Evolutionary conservation across 169 alveolate species (phyloP).

Genomic region (Hepatocystis sp.): DNA sequence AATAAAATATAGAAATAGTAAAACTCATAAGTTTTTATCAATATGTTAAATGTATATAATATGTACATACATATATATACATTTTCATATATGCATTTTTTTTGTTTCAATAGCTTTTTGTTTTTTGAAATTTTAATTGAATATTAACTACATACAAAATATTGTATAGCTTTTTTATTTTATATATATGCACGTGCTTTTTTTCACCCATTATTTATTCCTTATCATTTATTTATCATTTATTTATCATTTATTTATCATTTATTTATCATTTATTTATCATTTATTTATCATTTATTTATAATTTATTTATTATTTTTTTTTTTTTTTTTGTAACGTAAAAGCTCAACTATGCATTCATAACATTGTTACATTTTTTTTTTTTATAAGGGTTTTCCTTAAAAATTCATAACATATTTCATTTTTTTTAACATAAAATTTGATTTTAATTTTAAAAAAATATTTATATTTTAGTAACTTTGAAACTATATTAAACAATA

Average conservation of each 20-base stretch:
- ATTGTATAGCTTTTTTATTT: not conserved
- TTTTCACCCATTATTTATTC: not conserved
- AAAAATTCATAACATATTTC: not conserved
- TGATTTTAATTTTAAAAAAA: not conserved
- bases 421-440: constrained; percentile 12
- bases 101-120: not conserved
- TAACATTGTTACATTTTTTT: constrained; percentile 8
- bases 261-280: not conserved
- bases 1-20: no score
- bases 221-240: not conserved
- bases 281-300: constrained; percentile 8
- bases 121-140: constrained; percentile 2
- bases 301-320: no score
- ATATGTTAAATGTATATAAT: not conserved
- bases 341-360: constrained; percentile 14
- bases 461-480: no score
- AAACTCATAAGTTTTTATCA: no score
- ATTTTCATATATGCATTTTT: constrained; percentile 3
- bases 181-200: constrained; percentile 7
- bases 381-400: not conserved
- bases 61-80: constrained; percentile 10
- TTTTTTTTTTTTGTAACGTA: constrained; percentile 22
- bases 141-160: not conserved
- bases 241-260: not conserved
- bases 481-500: no score